phyloP scores from a whole-genome alignment of 371 early-diverging fungal species.

The Capillidium heterosporum region DNA sequence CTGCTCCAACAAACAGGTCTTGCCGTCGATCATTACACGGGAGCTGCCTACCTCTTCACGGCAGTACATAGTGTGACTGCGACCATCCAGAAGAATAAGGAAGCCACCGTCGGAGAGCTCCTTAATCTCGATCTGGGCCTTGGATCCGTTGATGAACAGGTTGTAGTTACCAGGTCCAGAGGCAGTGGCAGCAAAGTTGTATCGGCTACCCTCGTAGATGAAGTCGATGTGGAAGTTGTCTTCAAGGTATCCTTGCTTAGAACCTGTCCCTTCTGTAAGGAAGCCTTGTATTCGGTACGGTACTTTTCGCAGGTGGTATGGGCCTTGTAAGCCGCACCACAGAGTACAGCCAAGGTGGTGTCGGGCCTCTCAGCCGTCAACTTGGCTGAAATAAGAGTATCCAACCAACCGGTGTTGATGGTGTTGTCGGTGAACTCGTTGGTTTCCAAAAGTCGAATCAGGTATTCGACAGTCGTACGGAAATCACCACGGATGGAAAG shows the following conservation, averaged over 20 bases:
- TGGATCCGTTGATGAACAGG: slow-evolving; percentile 64
- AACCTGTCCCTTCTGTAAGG: slow-evolving; percentile 83
- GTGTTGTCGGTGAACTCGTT: slow-evolving; percentile 75
- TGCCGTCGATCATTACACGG: slow-evolving; percentile 76
- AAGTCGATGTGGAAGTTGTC: slow-evolving; percentile 66
- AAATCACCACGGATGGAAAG: slow-evolving; percentile 96
- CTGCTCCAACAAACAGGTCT: slow-evolving; percentile 82
- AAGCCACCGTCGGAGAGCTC: slow-evolving; percentile 82
- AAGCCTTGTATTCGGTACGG: slow-evolving; percentile 50
- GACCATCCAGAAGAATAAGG: slow-evolving; percentile 75
- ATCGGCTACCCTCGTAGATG: slow-evolving; percentile 75
- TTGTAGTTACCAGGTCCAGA: slow-evolving; percentile 66
- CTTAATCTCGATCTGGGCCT: slow-evolving; percentile 61
- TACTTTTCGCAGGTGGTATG: slow-evolving; percentile 37
- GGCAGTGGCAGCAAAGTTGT: slow-evolving; percentile 63
- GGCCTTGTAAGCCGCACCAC: slow-evolving; percentile 83
- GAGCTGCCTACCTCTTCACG: slow-evolving; percentile 80
- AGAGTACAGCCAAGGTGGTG: slow-evolving; percentile 68
- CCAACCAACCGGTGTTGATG: slow-evolving; percentile 93
- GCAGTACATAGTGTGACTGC: slow-evolving; percentile 77
- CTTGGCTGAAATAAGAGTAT: slow-evolving; percentile 70
- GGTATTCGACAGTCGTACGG: slow-evolving; percentile 94
- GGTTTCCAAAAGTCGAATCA: slow-evolving; percentile 83
- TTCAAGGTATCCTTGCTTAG: slow-evolving; percentile 54
- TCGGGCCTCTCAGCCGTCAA: slow-evolving; percentile 85